Base-by-base conservation (phyloP, 805 yeast species). In the Nakazawaea peltata region DNA sequence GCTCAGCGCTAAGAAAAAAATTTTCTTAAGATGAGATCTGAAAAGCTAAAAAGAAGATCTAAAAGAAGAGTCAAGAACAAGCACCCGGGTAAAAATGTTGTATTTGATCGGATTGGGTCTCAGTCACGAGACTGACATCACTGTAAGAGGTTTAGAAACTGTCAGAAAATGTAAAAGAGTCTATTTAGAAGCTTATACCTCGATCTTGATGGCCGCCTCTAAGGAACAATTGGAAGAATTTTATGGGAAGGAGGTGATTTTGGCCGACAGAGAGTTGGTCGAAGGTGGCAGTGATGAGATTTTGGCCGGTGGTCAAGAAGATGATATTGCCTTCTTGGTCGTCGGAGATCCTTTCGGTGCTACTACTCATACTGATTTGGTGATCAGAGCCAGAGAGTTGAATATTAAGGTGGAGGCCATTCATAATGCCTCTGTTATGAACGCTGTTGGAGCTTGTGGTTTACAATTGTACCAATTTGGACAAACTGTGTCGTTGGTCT, bases 291-390 rank as follows among this genome's bases (percentile, higher is more conserved):
- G 92, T 19, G 97, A 88, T 49, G 69, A 71, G 26, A 92, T 90
- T 41, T 65, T 90, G 43, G 81, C 65, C 15, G 77, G 74, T 41
- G 96, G 94, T 1, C 74, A 81, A 22, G 66, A 59, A 16, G 90
- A 81, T 37, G 96, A 92, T 53, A 71, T 90, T 54, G 97, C 97
- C 0, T 87, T 90, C 47, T 67, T 92, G 44, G 98, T 92, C 15
- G 98, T 90, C 19, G 98, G 98, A 24, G 98, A 90, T 56, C 95
- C 90, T 23, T 90, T 86, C 53, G 98, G 98, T 23, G 98, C 98
- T 22, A 90, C 98, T 4, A 90, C 98, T 1, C 98, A 90, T 61
- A 86, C 97, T 0, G 98, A 92, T 61, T 68, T 90, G 43, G 85
- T 88, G 28, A 71, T 90, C 41, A 69, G 98, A 51, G 97, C 98